Percentiles rank a stretch among this genome's conserved stretches.
These are phyloP conservation scores for Zymoseptoria passerinii DNA, from an alignment of 2,329 filamentous ascomycete genomes.

Conservation along the genomic window DNA sequence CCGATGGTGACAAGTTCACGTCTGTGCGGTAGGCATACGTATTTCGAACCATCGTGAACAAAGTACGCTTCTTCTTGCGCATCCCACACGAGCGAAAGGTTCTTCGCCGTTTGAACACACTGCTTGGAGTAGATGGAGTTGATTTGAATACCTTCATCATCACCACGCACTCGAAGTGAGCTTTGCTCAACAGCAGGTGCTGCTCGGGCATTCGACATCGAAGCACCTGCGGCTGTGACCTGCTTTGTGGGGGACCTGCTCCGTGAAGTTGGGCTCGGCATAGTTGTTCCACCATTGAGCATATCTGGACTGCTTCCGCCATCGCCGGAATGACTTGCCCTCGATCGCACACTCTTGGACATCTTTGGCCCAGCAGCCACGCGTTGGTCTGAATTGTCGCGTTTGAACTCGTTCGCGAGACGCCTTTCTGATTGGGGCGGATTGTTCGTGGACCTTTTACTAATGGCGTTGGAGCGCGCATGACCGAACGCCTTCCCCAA, in stretches of 20 bases:
- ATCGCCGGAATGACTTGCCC: too few relatives aligned
- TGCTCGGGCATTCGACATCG: neutral
- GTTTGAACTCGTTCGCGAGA: too few relatives aligned
- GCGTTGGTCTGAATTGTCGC: too few relatives aligned
- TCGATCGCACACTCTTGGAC: too few relatives aligned
- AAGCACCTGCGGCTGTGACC: neutral
- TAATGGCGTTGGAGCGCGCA: neutral
- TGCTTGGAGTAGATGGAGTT: constrained; percentile 5
- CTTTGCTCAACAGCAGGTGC: neutral
- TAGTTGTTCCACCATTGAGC: constrained; percentile 3
- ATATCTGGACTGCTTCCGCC: constrained; percentile 6
- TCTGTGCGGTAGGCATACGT: neutral
- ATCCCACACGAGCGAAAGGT: constrained; percentile 6
- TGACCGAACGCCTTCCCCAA: neutral
- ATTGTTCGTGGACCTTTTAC: neutral
- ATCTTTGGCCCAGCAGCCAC: too few relatives aligned
- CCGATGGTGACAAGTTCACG: constrained; percentile 2
- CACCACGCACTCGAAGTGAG: neutral
- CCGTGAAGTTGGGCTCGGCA: neutral
- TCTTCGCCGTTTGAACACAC: neutral
- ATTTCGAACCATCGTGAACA: neutral
- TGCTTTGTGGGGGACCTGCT: neutral
- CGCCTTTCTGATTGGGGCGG: too few relatives aligned
- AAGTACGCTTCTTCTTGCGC: neutral
- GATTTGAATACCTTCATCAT: constrained; percentile 1